phyloP scores from a whole-genome alignment of 2,329 filamentous ascomycete genomes.

The Epichloe coenophiala region DNA sequence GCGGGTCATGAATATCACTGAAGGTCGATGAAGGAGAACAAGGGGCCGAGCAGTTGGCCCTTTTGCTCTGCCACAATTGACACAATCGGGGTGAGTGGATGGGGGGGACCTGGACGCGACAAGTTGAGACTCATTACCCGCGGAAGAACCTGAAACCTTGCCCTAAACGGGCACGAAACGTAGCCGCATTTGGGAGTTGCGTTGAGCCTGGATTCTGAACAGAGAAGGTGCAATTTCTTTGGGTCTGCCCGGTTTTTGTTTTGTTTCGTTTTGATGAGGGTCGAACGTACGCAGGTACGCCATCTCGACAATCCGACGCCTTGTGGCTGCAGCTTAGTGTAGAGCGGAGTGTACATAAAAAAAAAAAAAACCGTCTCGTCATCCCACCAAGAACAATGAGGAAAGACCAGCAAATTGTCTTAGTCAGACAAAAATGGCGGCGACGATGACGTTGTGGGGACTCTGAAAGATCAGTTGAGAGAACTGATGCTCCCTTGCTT shows the following conservation, averaged over 20 bases:
- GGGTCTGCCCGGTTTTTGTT: neutral
- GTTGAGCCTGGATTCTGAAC: neutral
- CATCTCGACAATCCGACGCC: neutral
- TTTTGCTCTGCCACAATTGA: neutral
- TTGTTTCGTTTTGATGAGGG: no score
- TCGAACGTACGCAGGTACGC: neutral
- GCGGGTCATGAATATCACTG: neutral
- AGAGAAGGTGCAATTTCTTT: neutral
- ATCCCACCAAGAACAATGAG: neutral
- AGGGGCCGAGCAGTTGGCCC: neutral
- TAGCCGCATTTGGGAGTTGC: neutral
- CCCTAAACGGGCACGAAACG: neutral
- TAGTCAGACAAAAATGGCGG: neutral
- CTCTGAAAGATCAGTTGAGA: neutral
- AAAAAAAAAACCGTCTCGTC: neutral
- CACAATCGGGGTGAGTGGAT: neutral
- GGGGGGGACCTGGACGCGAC: neutral
- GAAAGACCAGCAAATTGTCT: neutral
- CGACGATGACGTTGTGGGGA: conserved; percentile 1
- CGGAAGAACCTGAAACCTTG: neutral
- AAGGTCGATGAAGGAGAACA: conserved; percentile 1
- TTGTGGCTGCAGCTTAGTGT: neutral
- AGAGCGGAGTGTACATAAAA: neutral
- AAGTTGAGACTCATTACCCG: neutral
- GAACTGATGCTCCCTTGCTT: conserved; percentile 3